Percentiles rank a stretch among this genome's conserved stretches.
Conservation (phyloP, 179 eudicot genomes). For the Dionaea muscipula region DNA sequence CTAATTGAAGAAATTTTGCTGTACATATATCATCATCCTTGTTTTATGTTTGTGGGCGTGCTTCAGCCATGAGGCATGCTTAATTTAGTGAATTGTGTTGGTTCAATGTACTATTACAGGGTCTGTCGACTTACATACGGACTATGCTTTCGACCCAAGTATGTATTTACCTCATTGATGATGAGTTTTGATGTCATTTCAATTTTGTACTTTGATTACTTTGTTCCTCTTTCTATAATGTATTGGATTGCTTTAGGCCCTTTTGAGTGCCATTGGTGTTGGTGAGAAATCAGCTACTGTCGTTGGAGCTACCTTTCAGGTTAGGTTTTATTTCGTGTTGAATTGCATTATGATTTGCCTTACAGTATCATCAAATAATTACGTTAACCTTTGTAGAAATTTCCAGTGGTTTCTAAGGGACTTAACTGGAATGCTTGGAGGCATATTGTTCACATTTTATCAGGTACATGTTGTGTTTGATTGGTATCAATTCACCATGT, state of each 20-base stretch:
- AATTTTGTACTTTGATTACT: neutral
- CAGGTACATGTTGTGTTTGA: conserved; percentile 34
- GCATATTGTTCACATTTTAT: conserved; percentile 83
- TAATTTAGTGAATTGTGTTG: neutral
- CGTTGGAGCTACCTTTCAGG: conserved; percentile 98
- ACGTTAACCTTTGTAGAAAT: neutral
- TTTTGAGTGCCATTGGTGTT: conserved; percentile 96
- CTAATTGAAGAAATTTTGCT: too few relatives aligned
- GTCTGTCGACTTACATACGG: conserved; percentile 81
- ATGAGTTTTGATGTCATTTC: neutral
- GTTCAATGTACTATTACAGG: conserved; percentile 29
- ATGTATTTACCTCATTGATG: conserved; percentile 12
- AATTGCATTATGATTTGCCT: neutral
- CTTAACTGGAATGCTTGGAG: conserved; percentile 97
- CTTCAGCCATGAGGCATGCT: too few relatives aligned
- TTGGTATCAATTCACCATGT: neutral
- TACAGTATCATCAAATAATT: neutral
- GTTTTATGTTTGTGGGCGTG: too few relatives aligned
- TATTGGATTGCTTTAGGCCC: conserved; percentile 45
- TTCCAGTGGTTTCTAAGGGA: conserved; percentile 97
- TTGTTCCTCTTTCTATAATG: neutral
- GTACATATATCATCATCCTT: too few relatives aligned
- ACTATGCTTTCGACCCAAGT: conserved; percentile 98
- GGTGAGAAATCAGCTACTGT: conserved; percentile 94
- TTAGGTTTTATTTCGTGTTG: conserved; percentile 8